Conservation (phyloP, 2,329 filamentous ascomycete species). For the Fusarium illudens region DNA sequence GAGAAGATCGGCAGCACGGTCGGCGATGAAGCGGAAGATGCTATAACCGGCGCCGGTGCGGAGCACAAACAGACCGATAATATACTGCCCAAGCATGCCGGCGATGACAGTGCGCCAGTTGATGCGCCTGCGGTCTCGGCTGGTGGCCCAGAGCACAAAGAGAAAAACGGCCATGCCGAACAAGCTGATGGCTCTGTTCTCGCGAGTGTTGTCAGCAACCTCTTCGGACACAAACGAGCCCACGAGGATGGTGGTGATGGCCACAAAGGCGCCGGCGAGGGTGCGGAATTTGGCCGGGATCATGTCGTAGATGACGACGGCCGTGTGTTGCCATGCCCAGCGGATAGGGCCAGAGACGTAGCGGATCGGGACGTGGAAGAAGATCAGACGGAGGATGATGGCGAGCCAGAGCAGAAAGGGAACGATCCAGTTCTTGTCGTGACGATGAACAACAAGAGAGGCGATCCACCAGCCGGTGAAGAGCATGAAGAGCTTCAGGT, state of each 20-base stretch:
- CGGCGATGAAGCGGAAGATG: conserved; percentile 90
- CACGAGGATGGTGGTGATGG: conserved; percentile 77
- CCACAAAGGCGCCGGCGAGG: conserved; percentile 67
- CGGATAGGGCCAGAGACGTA: conserved; percentile 73
- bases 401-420: conserved; percentile 84
- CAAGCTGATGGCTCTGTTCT: conserved; percentile 81
- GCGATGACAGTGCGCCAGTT: conserved; percentile 85
- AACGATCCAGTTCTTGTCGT: conserved; percentile 81
- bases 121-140: conserved; percentile 69
- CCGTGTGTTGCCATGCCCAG: conserved; percentile 73
- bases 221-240: conserved; percentile 80
- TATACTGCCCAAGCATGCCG: conserved; percentile 87
- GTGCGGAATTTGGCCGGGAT: conserved; percentile 74
- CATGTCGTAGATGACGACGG: conserved; percentile 62
- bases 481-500: conserved; percentile 55
- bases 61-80: conserved; percentile 88
- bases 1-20: conserved; percentile 76
- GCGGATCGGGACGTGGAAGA: conserved; percentile 75
- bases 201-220: conserved; percentile 77
- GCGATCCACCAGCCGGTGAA: conserved; percentile 78
- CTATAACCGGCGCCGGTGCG: conserved; percentile 83
- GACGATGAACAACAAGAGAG: conserved; percentile 73
- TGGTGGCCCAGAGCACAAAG: conserved; percentile 72
- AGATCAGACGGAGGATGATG: conserved; percentile 77
- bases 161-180: conserved; percentile 81